A percentile compares a stretch with the other conserved stretches of the same genome.
These are phyloP conservation scores for Xylaria hypoxylon DNA, from an alignment of 2,329 filamentous ascomycete species.

Conservation along the genomic window DNA sequence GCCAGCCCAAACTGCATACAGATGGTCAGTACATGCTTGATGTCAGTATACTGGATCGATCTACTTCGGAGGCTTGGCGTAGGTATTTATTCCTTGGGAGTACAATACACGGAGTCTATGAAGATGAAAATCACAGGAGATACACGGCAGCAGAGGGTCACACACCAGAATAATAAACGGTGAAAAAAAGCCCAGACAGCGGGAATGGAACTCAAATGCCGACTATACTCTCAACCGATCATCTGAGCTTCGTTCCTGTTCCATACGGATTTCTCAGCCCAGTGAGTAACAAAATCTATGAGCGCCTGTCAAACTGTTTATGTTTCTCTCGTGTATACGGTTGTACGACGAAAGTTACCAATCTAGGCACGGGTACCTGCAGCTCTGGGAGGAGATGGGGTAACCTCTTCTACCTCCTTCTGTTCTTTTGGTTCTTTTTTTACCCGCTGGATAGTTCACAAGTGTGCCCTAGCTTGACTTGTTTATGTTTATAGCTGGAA, in stretches of 20 bases:
- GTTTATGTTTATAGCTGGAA: background rate
- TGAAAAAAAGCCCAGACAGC: background rate
- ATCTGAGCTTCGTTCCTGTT: background rate
- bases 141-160: background rate
- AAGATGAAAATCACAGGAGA: background rate
- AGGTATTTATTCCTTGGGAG: background rate
- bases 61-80: too few species aligned
- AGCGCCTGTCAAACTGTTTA: background rate
- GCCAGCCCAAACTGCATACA: background rate
- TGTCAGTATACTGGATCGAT: conserved; percentile 1
- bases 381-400: conserved; percentile 8
- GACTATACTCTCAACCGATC: background rate
- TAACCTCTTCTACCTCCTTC: background rate
- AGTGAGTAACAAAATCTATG: background rate
- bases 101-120: background rate
- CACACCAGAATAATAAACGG: background rate
- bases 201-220: background rate
- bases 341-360: conserved; percentile 21
- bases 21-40: conserved; percentile 1
- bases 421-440: background rate
- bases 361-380: conserved; percentile 29
- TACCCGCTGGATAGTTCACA: background rate
- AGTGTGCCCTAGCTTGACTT: background rate
- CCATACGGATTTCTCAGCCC: background rate
- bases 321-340: conserved; percentile 10